Evolutionary conservation across 2,329 filamentous ascomycete species (phyloP).

Genomic region (Zopfia rhizophila): DNA sequence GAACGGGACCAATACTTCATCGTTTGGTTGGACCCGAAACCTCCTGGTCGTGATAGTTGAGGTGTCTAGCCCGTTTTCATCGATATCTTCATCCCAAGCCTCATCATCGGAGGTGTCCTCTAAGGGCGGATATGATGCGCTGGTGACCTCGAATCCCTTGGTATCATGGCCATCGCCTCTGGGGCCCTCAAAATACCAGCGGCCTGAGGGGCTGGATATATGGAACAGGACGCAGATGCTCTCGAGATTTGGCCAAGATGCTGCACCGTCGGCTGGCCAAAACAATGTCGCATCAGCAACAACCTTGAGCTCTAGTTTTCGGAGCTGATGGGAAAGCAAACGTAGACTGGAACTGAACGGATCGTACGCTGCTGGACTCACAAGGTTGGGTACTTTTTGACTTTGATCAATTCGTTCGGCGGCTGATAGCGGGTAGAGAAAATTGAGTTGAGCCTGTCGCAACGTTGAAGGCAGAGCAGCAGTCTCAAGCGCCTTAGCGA

Average conservation of each 20-base stretch:
- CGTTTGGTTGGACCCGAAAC: conserved; percentile 1
- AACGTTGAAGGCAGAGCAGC: not conserved
- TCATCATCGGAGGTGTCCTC: conserved; percentile 6
- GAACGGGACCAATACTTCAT: conserved; percentile 5
- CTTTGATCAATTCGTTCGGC: conserved; percentile 5
- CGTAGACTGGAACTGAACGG: conserved; percentile 10
- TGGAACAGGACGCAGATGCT: conserved; percentile 10
- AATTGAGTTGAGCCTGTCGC: not conserved
- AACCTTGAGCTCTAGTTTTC: conserved; percentile 7
- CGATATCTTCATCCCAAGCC: conserved; percentile 1
- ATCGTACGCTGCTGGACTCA: conserved; percentile 2
- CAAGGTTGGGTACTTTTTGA: conserved; percentile 3
- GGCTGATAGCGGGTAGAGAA: not conserved
- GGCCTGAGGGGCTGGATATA: conserved; percentile 9
- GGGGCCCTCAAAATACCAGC: conserved; percentile 20
- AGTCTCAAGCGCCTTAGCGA: conserved; percentile 23
- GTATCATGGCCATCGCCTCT: not conserved
- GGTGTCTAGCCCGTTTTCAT: conserved; percentile 1
- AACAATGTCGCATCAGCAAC: conserved; percentile 10
- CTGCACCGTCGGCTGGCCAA: no score
- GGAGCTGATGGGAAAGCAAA: conserved; percentile 5
- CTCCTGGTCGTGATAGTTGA: conserved; percentile 2
- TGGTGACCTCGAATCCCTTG: not conserved
- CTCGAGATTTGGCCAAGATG: conserved; percentile 8
- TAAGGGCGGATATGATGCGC: conserved; percentile 3